Percentiles rank a stretch among this genome's conserved stretches.
Conservation (phyloP, 75 land plant genomes). For the Pinus taeda region DNA sequence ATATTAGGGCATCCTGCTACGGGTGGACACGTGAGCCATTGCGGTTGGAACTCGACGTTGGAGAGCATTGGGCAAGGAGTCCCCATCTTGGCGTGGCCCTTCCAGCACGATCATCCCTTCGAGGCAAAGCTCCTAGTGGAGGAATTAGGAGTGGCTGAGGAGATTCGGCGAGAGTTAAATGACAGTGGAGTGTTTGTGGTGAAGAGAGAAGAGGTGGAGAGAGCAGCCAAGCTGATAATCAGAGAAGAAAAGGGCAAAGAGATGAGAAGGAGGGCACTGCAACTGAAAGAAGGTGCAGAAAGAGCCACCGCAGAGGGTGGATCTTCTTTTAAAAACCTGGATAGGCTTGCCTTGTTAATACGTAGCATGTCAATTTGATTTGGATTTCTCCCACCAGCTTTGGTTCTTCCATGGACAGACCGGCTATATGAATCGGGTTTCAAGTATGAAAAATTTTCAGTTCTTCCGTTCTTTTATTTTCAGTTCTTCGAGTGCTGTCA, state of each 20-base stretch:
- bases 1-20: conserved; percentile 2
- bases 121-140: conserved; percentile 18
- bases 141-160: conserved; percentile 3
- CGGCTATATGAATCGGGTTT: no score
- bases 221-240: conserved; percentile 33
- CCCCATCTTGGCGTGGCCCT: conserved; percentile 12
- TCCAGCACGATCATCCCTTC: conserved; percentile 8
- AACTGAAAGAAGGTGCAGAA: conserved; percentile 26
- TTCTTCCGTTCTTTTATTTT: no score
- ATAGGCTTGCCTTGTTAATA: conserved; percentile 12
- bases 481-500: no score
- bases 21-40: conserved; percentile 3
- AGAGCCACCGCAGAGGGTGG: conserved; percentile 23
- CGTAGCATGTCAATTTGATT: not conserved
- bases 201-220: conserved; percentile 29
- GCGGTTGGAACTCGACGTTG: conserved; percentile 19
- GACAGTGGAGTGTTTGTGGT: conserved; percentile 1
- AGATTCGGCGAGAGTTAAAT: conserved; percentile 6
- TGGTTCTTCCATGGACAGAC: no score
- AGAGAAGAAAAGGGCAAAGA: conserved; percentile 34
- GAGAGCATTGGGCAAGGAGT: conserved; percentile 15
- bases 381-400: no score
- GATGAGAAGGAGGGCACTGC: conserved; percentile 23
- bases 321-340: conserved; percentile 27
- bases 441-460: no score